A percentile compares a stretch with the other conserved stretches of the same genome.
Evolutionary conservation across 345 rosid species (phyloP).

Genomic region (Eucalyptus sideroxylon): DNA sequence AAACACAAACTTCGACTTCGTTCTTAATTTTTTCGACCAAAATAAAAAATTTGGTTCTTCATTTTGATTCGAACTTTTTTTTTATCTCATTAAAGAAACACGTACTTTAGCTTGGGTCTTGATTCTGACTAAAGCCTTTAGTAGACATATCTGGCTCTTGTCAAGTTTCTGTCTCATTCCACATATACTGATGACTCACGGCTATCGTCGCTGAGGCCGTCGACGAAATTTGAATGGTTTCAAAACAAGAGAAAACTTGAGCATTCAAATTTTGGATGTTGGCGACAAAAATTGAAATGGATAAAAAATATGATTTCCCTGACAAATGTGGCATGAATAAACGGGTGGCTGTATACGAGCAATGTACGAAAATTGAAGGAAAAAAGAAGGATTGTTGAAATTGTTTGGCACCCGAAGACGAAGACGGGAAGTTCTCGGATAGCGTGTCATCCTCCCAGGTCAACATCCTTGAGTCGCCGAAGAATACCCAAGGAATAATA

Average conservation of each 20-base stretch:
- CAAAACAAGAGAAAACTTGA: neutral
- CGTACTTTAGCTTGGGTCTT: neutral
- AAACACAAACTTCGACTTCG: neutral
- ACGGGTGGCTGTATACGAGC: neutral
- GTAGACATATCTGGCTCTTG: neutral
- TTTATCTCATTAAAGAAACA: neutral
- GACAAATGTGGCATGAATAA: neutral
- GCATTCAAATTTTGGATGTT: neutral
- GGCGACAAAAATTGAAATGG: neutral
- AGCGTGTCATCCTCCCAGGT: rapidly evolving
- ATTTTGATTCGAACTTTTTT: neutral
- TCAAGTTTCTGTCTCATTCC: neutral
- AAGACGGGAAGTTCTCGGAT: neutral
- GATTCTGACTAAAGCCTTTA: neutral
- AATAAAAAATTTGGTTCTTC: no score
- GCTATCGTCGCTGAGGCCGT: neutral
- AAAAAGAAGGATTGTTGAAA: neutral
- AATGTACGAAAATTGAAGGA: neutral
- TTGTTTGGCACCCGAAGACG: neutral
- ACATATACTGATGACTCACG: neutral
- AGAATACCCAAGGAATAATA: neutral
- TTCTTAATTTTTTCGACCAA: neutral
- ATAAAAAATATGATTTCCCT: neutral
- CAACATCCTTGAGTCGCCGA: neutral
- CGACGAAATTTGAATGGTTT: neutral